Evolutionary conservation across 495 filamentous ascomycete species (phyloP).

Genomic region (Daldinia vernicosa): DNA sequence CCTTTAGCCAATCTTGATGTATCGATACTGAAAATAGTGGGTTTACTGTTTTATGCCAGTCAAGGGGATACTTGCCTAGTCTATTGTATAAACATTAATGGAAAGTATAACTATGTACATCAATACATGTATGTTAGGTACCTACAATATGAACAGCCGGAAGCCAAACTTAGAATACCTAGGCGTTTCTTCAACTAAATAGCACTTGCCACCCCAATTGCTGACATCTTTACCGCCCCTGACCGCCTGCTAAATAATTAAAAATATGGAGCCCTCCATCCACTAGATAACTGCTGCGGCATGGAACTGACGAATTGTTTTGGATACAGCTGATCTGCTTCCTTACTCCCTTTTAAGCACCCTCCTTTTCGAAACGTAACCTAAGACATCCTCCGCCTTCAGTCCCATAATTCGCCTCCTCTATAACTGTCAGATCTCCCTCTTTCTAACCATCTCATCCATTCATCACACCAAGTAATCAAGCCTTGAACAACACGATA

Average conservation of each 20-base stretch:
- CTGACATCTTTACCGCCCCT: slow-evolving; percentile 30
- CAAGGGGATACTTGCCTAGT: not conserved
- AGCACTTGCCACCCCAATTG: slow-evolving; percentile 26
- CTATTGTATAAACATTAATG: not conserved
- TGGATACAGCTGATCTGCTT: slow-evolving; percentile 11
- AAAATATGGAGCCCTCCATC: slow-evolving; percentile 3
- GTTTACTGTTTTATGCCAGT: no score
- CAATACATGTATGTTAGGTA: not conserved
- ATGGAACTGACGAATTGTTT: slow-evolving; percentile 39
- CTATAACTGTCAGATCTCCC: slow-evolving; percentile 21
- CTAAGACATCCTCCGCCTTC: slow-evolving; percentile 40
- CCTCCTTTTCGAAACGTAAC: slow-evolving; percentile 46
- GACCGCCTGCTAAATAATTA: slow-evolving; percentile 23
- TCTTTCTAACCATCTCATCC: slow-evolving; percentile 3
- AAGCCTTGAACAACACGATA: not conserved
- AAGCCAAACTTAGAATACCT: slow-evolving; percentile 7
- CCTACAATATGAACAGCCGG: not conserved
- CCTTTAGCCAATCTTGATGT: no score
- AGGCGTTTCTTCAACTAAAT: not conserved
- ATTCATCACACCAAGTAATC: slow-evolving; percentile 9
- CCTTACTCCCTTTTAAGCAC: slow-evolving; percentile 17
- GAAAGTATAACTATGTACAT: not conserved
- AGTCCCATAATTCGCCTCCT: slow-evolving; percentile 38
- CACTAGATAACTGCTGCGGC: slow-evolving; percentile 37
- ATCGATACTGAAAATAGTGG: no score